Base-by-base conservation (phyloP, 2,329 filamentous ascomycete species). In the Aureobasidium mangrovei region DNA sequence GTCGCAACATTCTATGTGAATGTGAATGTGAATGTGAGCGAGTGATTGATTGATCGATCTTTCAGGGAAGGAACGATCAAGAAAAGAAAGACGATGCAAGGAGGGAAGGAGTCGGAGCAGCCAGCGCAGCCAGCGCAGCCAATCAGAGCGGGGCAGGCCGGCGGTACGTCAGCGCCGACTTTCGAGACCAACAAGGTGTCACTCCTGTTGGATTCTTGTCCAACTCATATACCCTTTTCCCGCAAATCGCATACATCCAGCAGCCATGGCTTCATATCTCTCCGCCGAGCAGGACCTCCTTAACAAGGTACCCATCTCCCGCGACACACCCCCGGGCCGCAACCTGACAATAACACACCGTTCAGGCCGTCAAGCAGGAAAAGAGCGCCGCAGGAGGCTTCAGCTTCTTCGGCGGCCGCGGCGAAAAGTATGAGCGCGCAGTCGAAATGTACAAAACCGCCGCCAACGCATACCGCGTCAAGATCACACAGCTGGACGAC, bases 341-440 rank as follows among this genome's bases (percentile, higher is more conserved):
- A 29, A 31, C 7, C 44, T 26, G 6, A n/a, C 39, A 27, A 31
- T 5, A 43, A 52, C 59, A 63, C 62, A 59, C 55, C 52, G 56
- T 49, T 49, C 68, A 96, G 91, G 93, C 93, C 74, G 88, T 96
- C 67, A 95, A 93, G 76, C 79, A 83, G 51, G 80, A 87, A 28
- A 74, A 83, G 63, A 77, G 85, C 61, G 91, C 91, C 39, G 77
- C 81, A 24, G 77, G 86, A 29, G 91, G 91, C 63, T 96, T 95
- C 74, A 88, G 84, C 69, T 83, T 95, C 72, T 96, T 98, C 64
- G 88, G 90, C 41, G 88, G 88, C 43, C 81, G 84, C 56, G 80
- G 87, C 64, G 90, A 95, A 60, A 97, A 96, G 72, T 91, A 88
- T 67, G 87, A 94, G 73, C 83, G 84, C 72, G 91, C 91, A 10